Evolutionary conservation across 305 asterid species (phyloP), one percentile per base, ranked within the genome.

Genomic region (Stenogyne calaminthoides): DNA sequence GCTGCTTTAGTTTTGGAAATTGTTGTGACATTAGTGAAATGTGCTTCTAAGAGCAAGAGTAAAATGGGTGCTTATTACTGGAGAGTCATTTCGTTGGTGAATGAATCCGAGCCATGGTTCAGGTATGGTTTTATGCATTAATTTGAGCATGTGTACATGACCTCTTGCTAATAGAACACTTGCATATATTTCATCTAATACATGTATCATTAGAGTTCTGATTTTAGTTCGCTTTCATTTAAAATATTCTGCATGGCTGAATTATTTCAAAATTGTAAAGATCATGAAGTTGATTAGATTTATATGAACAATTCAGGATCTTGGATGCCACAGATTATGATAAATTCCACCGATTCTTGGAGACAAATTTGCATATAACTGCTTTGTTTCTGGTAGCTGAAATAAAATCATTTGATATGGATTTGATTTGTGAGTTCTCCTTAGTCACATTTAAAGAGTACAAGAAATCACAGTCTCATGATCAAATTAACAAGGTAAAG

Each of bases 401-500:
- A 78, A 60, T 83, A 16, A 81, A 80, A 37, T 60, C 55, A 52
- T 89, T 89, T 64, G 74, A 70, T 18, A 79, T 84, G 76, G 81
- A 84, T 47, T 84, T 92, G 88, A 81, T 87, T 78, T 36, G 77
- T 39, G 82, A 85, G 76, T 95, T 92, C 76, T 85, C 84, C 57
- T 2, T 69, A 46, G 80, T 83, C 69, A 76, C 90, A 65, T 84
- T 95, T 72, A 79, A 78, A 29, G 96, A 87, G 79, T 84, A 81
- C 79, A 80, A 67, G 77, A 84, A 81, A 79, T 92, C 97, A 64
- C 75, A 86, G 69, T 59, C 81, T 34, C 87, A 77, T 25, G 97
- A 88, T 79, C 96, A 90, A 78, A 83, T 86, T 65, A 81, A 82
- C 84, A 90, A 92, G 99, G 99, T 92, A 75, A 78, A 74, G 44